Base-by-base conservation (phyloP, 169 alveolate species). In the Plasmodium gonderi region DNA sequence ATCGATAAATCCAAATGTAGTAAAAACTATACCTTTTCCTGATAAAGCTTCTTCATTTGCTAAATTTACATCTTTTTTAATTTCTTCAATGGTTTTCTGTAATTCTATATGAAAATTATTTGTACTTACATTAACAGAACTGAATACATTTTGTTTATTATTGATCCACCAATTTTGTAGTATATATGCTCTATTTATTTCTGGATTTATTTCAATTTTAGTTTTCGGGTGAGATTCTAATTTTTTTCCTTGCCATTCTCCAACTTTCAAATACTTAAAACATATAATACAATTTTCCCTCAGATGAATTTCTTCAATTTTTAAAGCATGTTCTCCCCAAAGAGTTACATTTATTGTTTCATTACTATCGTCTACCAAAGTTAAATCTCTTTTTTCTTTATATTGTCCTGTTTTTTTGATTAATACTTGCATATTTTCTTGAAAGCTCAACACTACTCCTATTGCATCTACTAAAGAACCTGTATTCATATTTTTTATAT, bases 231-330 rank as follows among this genome's bases (percentile, higher is more conserved):
- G 94, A 1, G 96, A 91, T 77, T 95, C 97, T 90, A 95, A 69
- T 54, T 91, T 90, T 80, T 80, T 95, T 12, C 96, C 96, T 79
- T 95, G 96, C 97, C 97, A 95, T 64, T 94, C 96, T 0, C 83
- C 92, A 14, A 95, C 94, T 68, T 93, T 95, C 69, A 94, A 94
- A 65, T 94, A 93, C 91, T 85, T 68, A 85, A 79, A 79, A 38
- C 79, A 69, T 3, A 90, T 44, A 29, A 79, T 74, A 47, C 91
- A 69, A 17, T 90, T 90, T 40, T 80, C 69, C 9, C 26, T 72
- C 23, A 90, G 45, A 72, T 64, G 31, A 4, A 5, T 76, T 72
- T 90, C 94, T 36, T 90, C 91, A 12, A 79, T 26, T 49, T 72
- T 78, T 2, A 45, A 14, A 7, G 92, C 93, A 77, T 94, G 92